Percentiles rank a stretch among this genome's conserved stretches.
Evolutionary conservation across 306 rosid species (phyloP).

Genomic region (Malus fusca): DNA sequence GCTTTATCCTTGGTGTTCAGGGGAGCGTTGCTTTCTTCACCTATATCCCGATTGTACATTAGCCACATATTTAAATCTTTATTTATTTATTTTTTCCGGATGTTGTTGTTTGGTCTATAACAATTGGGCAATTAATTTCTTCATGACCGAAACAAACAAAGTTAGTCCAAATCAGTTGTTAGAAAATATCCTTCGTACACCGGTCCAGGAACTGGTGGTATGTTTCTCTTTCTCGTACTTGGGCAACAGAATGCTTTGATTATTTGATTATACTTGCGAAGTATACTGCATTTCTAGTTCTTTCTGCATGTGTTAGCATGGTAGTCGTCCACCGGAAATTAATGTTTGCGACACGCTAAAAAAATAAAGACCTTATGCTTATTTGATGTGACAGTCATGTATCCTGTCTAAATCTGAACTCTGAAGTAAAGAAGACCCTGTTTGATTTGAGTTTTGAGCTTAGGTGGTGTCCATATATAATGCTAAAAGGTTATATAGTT

Average conservation of each 20-base stretch:
- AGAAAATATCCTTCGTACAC: constrained; percentile 73
- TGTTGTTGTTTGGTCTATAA: background rate
- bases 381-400: too few species aligned
- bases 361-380: too few species aligned
- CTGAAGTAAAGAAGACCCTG: background rate
- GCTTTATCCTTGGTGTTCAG: background rate
- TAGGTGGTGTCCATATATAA: too few species aligned
- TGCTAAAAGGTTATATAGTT: too few species aligned
- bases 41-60: background rate
- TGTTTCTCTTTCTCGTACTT: constrained; percentile 24
- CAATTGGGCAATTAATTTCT: constrained; percentile 1
- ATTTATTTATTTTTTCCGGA: background rate
- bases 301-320: background rate
- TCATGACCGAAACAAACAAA: constrained; percentile 72
- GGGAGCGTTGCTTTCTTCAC: background rate
- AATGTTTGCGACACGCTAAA: background rate
- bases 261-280: background rate
- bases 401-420: too few species aligned
- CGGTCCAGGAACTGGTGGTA: constrained; percentile 93
- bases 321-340: background rate
- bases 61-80: background rate
- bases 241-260: background rate
- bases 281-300: background rate
- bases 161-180: constrained; percentile 79
- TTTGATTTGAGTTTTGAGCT: background rate